Base-by-base conservation (phyloP, 1,139 yeast species). In the Candida sanyaensis region DNA sequence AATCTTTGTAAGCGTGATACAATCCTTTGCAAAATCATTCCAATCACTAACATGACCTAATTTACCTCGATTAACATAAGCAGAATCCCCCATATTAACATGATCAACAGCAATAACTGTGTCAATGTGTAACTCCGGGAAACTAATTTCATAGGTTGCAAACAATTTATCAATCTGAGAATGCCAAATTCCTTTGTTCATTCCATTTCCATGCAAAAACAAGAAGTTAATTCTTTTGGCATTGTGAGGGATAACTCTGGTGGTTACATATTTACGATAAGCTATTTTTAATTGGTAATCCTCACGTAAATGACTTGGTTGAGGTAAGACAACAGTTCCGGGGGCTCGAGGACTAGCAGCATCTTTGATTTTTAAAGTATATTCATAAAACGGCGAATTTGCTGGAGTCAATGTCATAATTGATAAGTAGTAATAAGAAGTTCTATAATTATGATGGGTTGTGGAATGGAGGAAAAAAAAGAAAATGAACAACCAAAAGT, bases 141-240 rank as follows among this genome's bases (percentile, higher is more conserved):
- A 44, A 26, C 43, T 44, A 5, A 44, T 30, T 12, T 51, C 49
- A 36, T 50, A 52, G 17, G 43, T 46, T 4, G 48, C 43, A 43
- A 69, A 71, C 32, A 83, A 58, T 57, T 71, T 68, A 37, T 73
- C 71, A 46, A 84, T 74, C 61, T 81, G 78, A 58, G 80, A 81
- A 43, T 74, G 73, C 92, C 91, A 87, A 2, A 81, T 54, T 13
- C 77, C 73, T 55, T 84, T 84, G 55, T 78, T 78, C 86, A 85
- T 81, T 2, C 91, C 91, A 6, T 87, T 82, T 0, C 91, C 92
- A 58, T 84, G 87, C 34, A 78, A 63, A 61, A 87, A 86, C 33
- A 84, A 62, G 42, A 86, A 59, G 60, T 85, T 86, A 49, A 84
- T 56, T n/a, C 66, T 52, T 33, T 59, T 61, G 21, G 60, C 63